A percentile compares a stretch with the other conserved stretches of the same genome.
Evolutionary conservation across 2,329 filamentous ascomycete genomes (phyloP).

Genomic region (Blastomyces gilchristii): DNA sequence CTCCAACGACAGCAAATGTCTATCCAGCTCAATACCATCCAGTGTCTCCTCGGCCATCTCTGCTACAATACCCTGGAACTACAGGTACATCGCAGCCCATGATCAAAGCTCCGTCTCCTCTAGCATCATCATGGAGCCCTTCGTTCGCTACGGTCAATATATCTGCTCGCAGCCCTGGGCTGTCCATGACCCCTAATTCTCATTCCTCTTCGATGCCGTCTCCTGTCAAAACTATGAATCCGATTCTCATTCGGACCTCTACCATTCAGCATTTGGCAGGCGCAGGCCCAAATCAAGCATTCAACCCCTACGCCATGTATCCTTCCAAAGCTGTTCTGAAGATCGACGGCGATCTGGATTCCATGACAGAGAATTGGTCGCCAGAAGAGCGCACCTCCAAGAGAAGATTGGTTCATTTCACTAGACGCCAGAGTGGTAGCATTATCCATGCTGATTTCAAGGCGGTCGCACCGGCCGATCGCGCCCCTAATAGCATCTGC

Average conservation of each 20-base stretch:
- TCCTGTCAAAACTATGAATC: slow-evolving; percentile 40
- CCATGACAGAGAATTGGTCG: slow-evolving; percentile 76
- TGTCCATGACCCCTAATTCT: slow-evolving; percentile 31
- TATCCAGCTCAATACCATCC: slow-evolving; percentile 32
- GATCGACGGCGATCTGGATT: slow-evolving; percentile 72
- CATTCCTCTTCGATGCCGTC: slow-evolving; percentile 36
- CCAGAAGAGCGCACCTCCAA: slow-evolving; percentile 68
- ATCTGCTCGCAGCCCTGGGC: slow-evolving; percentile 35
- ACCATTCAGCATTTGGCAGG: slow-evolving; percentile 45
- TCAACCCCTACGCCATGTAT: slow-evolving; percentile 73
- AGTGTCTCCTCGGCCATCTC: slow-evolving; percentile 33
- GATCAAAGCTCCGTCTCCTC: slow-evolving; percentile 41
- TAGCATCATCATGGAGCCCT: slow-evolving; percentile 39
- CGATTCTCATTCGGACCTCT: slow-evolving; percentile 57
- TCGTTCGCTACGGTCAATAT: slow-evolving; percentile 39
- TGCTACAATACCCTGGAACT: slow-evolving; percentile 33
- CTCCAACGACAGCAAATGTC: slow-evolving; percentile 34
- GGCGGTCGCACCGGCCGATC: slow-evolving; percentile 66
- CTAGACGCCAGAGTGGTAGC: slow-evolving; percentile 68
- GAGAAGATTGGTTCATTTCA: slow-evolving; percentile 80
- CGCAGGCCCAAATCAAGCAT: slow-evolving; percentile 42
- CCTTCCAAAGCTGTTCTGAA: slow-evolving; percentile 76
- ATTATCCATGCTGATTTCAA: slow-evolving; percentile 73
- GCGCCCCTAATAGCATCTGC: slow-evolving; percentile 74
- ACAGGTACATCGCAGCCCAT: slow-evolving; percentile 34